These are phyloP conservation scores for Erythrophleum fordii DNA, from an alignment of 306 rosid species.

Conservation along the genomic window DNA sequence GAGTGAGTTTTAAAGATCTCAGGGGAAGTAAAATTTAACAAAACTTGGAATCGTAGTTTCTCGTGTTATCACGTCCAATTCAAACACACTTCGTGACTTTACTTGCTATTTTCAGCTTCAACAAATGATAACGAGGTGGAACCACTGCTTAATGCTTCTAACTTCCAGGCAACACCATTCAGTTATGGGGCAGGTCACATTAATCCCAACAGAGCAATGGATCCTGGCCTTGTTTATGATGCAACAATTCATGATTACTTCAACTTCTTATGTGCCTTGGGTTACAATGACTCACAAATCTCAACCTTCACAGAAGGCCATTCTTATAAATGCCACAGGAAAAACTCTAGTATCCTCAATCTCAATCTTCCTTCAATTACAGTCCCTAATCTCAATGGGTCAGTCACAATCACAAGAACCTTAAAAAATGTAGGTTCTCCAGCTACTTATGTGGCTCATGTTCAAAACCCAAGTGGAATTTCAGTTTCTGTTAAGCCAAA, in stretches of 20 bases:
- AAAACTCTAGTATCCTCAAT: constrained; percentile 46
- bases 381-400: constrained; percentile 65
- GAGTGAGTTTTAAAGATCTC: no score
- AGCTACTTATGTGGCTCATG: constrained; percentile 54
- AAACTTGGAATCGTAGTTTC: neutral
- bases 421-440: constrained; percentile 81
- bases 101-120: constrained; percentile 55
- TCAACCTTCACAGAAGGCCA: constrained; percentile 49
- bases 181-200: constrained; percentile 90
- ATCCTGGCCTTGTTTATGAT: constrained; percentile 93
- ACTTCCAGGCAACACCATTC: constrained; percentile 67
- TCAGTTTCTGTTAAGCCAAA: constrained; percentile 61
- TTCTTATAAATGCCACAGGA: constrained; percentile 52
- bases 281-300: constrained; percentile 62
- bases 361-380: constrained; percentile 89
- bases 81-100: neutral
- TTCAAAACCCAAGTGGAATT: constrained; percentile 60
- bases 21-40: no score
- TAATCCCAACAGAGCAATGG: constrained; percentile 72
- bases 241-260: constrained; percentile 62
- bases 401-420: constrained; percentile 60
- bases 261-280: constrained; percentile 67
- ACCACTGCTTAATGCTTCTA: constrained; percentile 64
- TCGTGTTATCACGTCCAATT: neutral
- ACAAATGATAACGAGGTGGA: constrained; percentile 59